A percentile compares a stretch with the other conserved stretches of the same genome.
Evolutionary conservation across 345 rosid genomes (phyloP).

Genomic region (Mercurialis annua): DNA sequence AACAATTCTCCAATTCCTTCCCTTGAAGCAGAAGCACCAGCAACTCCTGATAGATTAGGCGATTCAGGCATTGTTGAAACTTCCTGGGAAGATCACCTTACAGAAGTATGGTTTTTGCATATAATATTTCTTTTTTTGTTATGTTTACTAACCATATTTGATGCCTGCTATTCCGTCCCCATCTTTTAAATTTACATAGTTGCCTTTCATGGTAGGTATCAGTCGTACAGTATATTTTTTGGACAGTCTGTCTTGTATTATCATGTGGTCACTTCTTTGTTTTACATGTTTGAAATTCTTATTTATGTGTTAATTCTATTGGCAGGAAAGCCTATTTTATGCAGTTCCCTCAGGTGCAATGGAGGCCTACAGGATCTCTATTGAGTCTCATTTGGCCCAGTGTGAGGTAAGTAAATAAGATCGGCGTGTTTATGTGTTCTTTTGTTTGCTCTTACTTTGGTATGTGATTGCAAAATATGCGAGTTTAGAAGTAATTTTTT

Average conservation of each 20-base stretch:
- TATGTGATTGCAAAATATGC: neutral
- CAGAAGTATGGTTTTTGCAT: constrained; percentile 63
- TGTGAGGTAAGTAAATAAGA: constrained; percentile 41
- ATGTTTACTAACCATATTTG: constrained; percentile 5
- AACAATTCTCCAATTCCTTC: constrained; percentile 43
- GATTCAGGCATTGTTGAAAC: constrained; percentile 51
- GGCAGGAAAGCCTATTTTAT: constrained; percentile 94
- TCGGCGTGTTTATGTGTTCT: neutral
- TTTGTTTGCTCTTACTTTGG: constrained; percentile 10
- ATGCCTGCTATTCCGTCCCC: neutral
- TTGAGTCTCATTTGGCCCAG: constrained; percentile 64
- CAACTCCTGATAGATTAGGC: constrained; percentile 52
- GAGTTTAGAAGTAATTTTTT: neutral
- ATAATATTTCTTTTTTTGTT: neutral
- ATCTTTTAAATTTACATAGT: constrained; percentile 4
- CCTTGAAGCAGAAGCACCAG: constrained; percentile 57
- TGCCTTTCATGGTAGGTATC: neutral
- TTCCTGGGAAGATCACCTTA: constrained; percentile 65
- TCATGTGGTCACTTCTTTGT: neutral
- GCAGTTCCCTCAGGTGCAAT: constrained; percentile 83
- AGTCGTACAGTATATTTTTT: neutral
- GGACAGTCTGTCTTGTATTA: neutral
- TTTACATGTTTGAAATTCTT: constrained; percentile 10
- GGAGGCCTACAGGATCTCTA: constrained; percentile 69
- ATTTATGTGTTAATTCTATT: constrained; percentile 21